Percentiles rank a stretch among this genome's conserved stretches.
Evolutionary conservation across 2,329 filamentous ascomycete species (phyloP).

Genomic region (Fusarium sp.): DNA sequence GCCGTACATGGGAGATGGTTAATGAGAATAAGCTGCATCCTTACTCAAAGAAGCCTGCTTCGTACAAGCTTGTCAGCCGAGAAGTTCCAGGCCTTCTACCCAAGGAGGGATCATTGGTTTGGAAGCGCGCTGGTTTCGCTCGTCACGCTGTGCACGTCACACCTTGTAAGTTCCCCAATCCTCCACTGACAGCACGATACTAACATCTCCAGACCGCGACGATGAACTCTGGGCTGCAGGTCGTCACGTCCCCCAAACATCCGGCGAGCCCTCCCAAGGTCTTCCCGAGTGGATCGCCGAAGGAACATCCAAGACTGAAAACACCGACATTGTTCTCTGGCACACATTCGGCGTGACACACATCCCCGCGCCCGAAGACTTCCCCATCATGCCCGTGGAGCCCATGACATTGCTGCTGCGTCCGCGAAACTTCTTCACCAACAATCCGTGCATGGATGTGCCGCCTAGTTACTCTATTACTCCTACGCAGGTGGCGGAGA

Average conservation of each 20-base stretch:
- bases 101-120: constrained; percentile 83
- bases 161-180: constrained; percentile 70
- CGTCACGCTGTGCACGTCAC: constrained; percentile 90
- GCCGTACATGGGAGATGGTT: constrained; percentile 89
- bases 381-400: constrained; percentile 90
- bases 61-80: constrained; percentile 89
- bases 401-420: constrained; percentile 84
- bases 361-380: constrained; percentile 90
- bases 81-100: constrained; percentile 84
- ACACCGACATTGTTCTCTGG: constrained; percentile 91
- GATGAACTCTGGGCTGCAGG: constrained; percentile 87
- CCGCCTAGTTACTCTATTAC: constrained; percentile 62
- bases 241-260: constrained; percentile 88
- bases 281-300: constrained; percentile 83
- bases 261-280: constrained; percentile 78
- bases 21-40: constrained; percentile 88
- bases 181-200: background rate
- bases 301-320: constrained; percentile 74
- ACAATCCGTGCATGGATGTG: constrained; percentile 84
- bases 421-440: constrained; percentile 84
- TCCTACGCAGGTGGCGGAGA: constrained; percentile 45
- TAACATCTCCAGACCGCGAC: constrained; percentile 70
- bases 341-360: constrained; percentile 93
- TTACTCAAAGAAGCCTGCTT: constrained; percentile 84
- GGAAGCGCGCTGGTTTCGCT: constrained; percentile 90